phyloP scores from a whole-genome alignment of 495 filamentous ascomycete species.

The Parathielavia appendiculata region DNA sequence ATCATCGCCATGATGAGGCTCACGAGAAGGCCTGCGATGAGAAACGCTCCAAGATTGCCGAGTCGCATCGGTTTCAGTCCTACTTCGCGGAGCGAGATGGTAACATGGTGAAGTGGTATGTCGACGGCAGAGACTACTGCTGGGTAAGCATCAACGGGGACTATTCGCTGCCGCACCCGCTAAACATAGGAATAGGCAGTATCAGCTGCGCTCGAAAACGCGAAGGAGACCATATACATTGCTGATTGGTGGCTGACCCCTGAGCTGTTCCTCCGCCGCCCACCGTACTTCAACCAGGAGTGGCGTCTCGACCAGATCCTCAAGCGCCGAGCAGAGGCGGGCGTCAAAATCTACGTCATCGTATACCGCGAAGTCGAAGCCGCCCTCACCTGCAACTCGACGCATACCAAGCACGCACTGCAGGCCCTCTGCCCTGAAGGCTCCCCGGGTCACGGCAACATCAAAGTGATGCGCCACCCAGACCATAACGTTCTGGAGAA shows the following conservation, averaged over 20 bases:
- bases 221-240: conserved; percentile 91
- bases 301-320: conserved; percentile 83
- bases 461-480: conserved; percentile 83
- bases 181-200: conserved; percentile 50
- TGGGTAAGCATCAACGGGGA: conserved; percentile 49
- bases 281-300: conserved; percentile 73
- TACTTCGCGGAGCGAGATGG: conserved; percentile 81
- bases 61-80: conserved; percentile 76
- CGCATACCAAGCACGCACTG: conserved; percentile 86
- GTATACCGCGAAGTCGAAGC: conserved; percentile 88
- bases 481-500: conserved; percentile 96
- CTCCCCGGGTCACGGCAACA: conserved; percentile 75
- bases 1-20: conserved; percentile 92
- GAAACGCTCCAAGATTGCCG: conserved; percentile 65
- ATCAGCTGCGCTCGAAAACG: conserved; percentile 75
- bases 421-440: conserved; percentile 76
- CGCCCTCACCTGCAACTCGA: conserved; percentile 86
- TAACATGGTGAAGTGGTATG: conserved; percentile 94
- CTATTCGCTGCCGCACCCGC: background rate
- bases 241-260: conserved; percentile 96
- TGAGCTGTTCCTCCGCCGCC: conserved; percentile 83
- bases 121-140: conserved; percentile 88
- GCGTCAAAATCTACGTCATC: conserved; percentile 90
- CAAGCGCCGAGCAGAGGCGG: conserved; percentile 82
- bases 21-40: conserved; percentile 81